Conservation (phyloP, 352 stramenopile species). For the Phytopythium mirpurense region DNA sequence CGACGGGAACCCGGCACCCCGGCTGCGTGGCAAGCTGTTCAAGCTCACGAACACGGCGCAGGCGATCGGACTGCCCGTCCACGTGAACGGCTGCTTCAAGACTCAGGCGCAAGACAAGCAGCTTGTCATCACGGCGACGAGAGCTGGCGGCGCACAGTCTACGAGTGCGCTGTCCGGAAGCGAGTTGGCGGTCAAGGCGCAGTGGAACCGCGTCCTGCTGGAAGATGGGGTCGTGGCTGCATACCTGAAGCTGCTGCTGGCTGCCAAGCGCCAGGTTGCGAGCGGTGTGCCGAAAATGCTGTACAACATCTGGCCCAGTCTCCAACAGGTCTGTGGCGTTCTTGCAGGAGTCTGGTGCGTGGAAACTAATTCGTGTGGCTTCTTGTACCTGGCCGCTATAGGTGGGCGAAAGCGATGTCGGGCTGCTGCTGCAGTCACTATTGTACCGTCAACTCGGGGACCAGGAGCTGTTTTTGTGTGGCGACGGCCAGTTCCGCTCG, state of each 20-base stretch:
- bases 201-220: conserved; percentile 67
- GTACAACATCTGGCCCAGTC: conserved; percentile 61
- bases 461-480: conserved; percentile 65
- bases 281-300: conserved; percentile 35
- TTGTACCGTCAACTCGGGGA: conserved; percentile 37
- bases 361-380: background rate
- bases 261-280: conserved; percentile 41
- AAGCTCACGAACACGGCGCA: conserved; percentile 49
- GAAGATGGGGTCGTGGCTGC: conserved; percentile 60
- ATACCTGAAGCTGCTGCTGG: conserved; percentile 57
- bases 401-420: conserved; percentile 24
- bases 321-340: conserved; percentile 21
- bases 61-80: conserved; percentile 47
- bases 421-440: conserved; percentile 31
- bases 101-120: conserved; percentile 44
- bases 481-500: conserved; percentile 48
- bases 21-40: conserved; percentile 54
- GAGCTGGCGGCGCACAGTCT: conserved; percentile 5
- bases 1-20: conserved; percentile 28
- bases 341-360: background rate
- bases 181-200: conserved; percentile 45
- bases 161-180: conserved; percentile 21
- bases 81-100: conserved; percentile 79
- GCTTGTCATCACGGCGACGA: conserved; percentile 17
- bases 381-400: background rate